Evolutionary conservation across 495 filamentous ascomycete species (phyloP).

Genomic region (Aspergillus baeticus): DNA sequence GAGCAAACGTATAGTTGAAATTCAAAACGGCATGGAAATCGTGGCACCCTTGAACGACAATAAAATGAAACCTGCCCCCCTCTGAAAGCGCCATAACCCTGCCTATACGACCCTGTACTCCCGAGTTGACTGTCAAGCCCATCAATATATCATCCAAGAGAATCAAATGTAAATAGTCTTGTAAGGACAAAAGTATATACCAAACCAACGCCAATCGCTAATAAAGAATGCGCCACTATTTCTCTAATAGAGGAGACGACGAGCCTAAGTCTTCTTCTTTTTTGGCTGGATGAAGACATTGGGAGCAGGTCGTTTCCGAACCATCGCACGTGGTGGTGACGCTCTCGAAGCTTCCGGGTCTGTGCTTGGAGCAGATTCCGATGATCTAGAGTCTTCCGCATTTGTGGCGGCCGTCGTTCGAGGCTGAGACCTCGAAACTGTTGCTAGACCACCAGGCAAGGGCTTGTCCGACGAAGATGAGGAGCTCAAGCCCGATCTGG

Average conservation of each 20-base stretch:
- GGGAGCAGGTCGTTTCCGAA: constrained; percentile 34
- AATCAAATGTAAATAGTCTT: not conserved
- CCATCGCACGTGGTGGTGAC: constrained; percentile 19
- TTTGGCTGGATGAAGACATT: constrained; percentile 44
- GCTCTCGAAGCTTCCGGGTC: constrained; percentile 2
- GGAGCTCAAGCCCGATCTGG: not conserved
- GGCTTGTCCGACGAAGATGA: constrained; percentile 8
- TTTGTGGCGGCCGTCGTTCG: not conserved
- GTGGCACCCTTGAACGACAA: not conserved
- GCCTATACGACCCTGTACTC: not conserved
- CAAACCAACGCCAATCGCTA: constrained; percentile 3
- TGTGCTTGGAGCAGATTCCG: not conserved
- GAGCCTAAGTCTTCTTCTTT: constrained; percentile 24
- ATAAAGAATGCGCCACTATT: not conserved
- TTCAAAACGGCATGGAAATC: not conserved
- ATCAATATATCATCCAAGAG: not conserved
- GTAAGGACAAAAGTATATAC: not conserved
- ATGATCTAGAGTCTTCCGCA: not conserved
- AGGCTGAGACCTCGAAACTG: not conserved
- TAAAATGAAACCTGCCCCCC: not conserved
- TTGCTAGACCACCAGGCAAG: not conserved
- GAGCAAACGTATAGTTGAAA: not conserved
- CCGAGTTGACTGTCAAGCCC: not conserved
- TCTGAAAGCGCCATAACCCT: not conserved
- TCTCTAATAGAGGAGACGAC: not conserved